Evolutionary conservation across 257 asterid species (phyloP).

Genomic region (Gentiana macrophylla): DNA sequence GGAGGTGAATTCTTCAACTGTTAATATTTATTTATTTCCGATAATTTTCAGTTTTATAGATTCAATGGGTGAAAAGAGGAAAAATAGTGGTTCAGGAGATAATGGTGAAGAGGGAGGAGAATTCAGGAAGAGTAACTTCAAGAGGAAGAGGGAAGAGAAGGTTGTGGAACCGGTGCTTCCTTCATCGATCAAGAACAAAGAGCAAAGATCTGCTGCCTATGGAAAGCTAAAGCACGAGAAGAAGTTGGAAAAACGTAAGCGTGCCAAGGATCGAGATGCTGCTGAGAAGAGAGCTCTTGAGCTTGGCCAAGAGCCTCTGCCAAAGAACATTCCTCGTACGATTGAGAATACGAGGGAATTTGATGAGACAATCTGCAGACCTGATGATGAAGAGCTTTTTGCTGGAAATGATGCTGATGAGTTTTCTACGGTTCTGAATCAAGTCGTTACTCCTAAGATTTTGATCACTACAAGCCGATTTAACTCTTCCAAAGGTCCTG

Average conservation of each 20-base stretch:
- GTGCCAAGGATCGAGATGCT: conserved; percentile 59
- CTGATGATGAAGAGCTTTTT: conserved; percentile 87
- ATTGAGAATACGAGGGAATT: conserved; percentile 85
- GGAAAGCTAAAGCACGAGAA: conserved; percentile 76
- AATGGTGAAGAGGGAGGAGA: too few relatives aligned
- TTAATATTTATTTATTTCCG: too few relatives aligned
- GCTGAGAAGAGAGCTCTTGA: conserved; percentile 78
- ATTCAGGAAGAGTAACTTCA: not conserved
- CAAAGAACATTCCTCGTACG: conserved; percentile 60
- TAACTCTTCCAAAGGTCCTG: conserved; percentile 91
- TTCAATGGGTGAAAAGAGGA: too few relatives aligned
- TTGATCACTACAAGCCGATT: conserved; percentile 88
- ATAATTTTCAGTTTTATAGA: too few relatives aligned
- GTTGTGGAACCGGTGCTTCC: conserved; percentile 46
- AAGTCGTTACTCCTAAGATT: conserved; percentile 53
- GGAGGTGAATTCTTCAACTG: too few relatives aligned
- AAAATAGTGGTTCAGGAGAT: too few relatives aligned
- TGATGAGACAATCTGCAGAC: conserved; percentile 80
- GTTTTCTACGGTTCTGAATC: conserved; percentile 52
- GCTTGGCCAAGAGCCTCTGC: conserved; percentile 89
- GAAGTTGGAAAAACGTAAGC: conserved; percentile 60
- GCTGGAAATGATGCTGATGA: conserved; percentile 89
- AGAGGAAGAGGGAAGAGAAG: conserved; percentile 17
- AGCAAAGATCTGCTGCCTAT: conserved; percentile 64
- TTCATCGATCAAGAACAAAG: conserved; percentile 71